Evolutionary conservation across 768 basidiomycete genomes (phyloP), one percentile per base, ranked within the genome.

Genomic region (Tulasnella sp.): DNA sequence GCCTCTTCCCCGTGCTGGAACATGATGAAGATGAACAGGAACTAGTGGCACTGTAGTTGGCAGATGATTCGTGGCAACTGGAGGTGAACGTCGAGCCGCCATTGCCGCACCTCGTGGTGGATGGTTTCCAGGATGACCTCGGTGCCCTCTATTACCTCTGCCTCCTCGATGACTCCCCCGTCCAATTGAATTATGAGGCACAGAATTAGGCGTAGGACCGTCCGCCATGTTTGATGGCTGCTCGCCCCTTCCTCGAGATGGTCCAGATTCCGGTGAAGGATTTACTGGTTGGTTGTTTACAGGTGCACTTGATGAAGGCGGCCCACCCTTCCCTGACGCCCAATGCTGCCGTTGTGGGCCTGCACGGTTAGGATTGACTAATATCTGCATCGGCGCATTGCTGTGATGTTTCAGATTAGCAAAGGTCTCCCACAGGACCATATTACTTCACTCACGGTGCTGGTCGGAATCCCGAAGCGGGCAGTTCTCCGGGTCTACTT

Each of bases 361-460:
- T 24, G 50, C 33, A 35, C 57, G n/a, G 33, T 81, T 79, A 0
- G 86, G 86, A 59, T 89, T 88, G 12, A 74, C 63, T 80, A 87
- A 83, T 49, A 88, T 87, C 29, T 76, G 73, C 13, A 86, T 70
- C 3, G 74, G 73, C 2, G 65, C 45, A 56, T 61, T 60, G 48
- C 62, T 63, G 32, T 20, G 6, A 20, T 5, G 27, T 6, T 40
- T 20, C 19, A 40, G 39, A n/a, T 16, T 24, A n/a, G 16, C 43
- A 19, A 16, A 25, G 43, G 5, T 45, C 22, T 45, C 31, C 19
- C 12, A 35, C 22, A 22, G 43, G 16, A 20, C 13, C 16, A 50
- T 58, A 48, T 45, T 65, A 65, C 33, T 64, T 67, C 53, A 20
- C 32, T 52, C 47, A 46, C 48, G 43, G 56, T 48, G 33, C 47